These are phyloP conservation scores for Pascua guehoae DNA, from an alignment of 1,284 basidiomycete species.

Conservation along the genomic window DNA sequence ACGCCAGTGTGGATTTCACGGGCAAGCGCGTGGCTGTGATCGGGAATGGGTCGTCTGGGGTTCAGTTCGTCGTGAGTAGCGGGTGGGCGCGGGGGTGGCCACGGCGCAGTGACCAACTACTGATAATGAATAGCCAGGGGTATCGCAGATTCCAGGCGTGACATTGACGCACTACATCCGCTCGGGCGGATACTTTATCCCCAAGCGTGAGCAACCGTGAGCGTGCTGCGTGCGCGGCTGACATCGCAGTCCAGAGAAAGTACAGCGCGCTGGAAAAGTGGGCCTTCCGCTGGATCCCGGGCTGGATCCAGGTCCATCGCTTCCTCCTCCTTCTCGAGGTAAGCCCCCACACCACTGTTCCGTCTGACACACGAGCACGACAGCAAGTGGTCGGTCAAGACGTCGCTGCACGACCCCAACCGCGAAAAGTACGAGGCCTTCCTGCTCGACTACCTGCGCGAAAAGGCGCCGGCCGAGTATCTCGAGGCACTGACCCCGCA, in stretches of 20 bases:
- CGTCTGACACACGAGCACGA: background rate
- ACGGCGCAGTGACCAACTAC: background rate
- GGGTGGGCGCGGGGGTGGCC: too few relatives aligned
- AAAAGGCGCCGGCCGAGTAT: constrained; percentile 12
- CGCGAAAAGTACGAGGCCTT: background rate
- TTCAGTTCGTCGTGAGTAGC: constrained; percentile 8
- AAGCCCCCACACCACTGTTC: too few relatives aligned
- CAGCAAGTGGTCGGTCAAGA: background rate
- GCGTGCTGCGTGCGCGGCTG: background rate
- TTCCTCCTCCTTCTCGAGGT: background rate
- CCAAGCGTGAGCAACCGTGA: constrained; percentile 2
- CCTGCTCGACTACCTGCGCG: constrained; percentile 5
- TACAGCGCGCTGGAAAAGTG: constrained; percentile 9
- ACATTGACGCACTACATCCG: constrained; percentile 13
- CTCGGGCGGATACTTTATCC: constrained; percentile 11
- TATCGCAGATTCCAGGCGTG: constrained; percentile 3
- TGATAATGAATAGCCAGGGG: constrained; percentile 7
- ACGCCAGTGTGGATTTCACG: constrained; percentile 14
- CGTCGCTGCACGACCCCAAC: background rate
- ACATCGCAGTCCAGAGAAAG: background rate
- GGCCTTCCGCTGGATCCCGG: constrained; percentile 12
- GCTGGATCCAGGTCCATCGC: background rate
- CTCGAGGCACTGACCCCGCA: constrained; percentile 5
- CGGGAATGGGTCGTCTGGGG: constrained; percentile 9
- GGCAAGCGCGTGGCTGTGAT: constrained; percentile 7